Evolutionary conservation across 257 asterid species (phyloP), one percentile per base, ranked within the genome.

Genomic region (Hygrophila difformis): DNA sequence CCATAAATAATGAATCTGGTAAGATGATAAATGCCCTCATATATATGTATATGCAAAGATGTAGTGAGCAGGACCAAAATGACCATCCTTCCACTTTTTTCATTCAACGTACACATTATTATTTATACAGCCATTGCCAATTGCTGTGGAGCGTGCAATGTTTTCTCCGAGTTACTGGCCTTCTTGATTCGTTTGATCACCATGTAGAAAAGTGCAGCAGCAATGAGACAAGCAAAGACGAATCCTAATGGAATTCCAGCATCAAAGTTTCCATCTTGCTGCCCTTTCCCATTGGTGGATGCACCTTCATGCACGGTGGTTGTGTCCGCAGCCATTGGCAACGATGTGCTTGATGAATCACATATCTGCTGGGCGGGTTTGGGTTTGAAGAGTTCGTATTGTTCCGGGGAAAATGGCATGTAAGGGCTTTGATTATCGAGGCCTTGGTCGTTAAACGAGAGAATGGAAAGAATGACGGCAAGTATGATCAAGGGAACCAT

Each of bases 351-450:
- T 12, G 57, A 15, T n/a, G 57, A 54, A 12, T 17, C 31, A 15
- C 59, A 65, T 15, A 21, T 39, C 35, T 13, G 44, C 39, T 48
- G 9, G 41, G 51, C 13, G 65, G 20, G 21, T 47, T 47, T 12
- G 71, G 63, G 45, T 69, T n/a, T 59, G 50, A 69, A 61, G 55
- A 60, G 60, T 7, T 51, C 47, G 10, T 64, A 40, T 6, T 56
- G 56, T 24, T 52, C 54, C 6, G 65, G 71, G 17, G 76, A 31
- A 35, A 5, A 60, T 44, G 11, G 59, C 71, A n/a, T n/a, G n/a
- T n/a, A n/a, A n/a, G n/a, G n/a, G n/a, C n/a, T n/a, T n/a, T n/a
- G n/a, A n/a, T n/a, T n/a, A n/a, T n/a, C n/a, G n/a, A n/a, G n/a
- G n/a, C n/a, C n/a, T n/a, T n/a, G n/a, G n/a, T n/a, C n/a, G n/a